Conservation (phyloP, 495 filamentous ascomycete species). For the Jackrogersella multiformis region DNA sequence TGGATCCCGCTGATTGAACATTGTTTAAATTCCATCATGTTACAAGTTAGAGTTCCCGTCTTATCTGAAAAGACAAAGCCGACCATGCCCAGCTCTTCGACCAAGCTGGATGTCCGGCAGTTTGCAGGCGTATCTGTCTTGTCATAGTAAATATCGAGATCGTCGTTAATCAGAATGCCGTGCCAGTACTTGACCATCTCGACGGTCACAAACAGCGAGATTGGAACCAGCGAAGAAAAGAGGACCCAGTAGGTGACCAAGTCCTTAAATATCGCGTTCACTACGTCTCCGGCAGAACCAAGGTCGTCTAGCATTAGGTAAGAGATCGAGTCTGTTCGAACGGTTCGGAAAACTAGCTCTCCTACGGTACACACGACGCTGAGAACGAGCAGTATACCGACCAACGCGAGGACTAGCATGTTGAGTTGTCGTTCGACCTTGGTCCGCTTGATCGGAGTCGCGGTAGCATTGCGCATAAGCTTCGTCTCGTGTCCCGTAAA, state of each 20-base stretch:
- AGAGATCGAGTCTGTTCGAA: constrained; percentile 63
- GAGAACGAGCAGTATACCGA: constrained; percentile 81
- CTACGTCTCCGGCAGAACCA: constrained; percentile 58
- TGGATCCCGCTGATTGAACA: constrained; percentile 92
- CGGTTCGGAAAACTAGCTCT: constrained; percentile 80
- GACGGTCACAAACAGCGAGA: constrained; percentile 96
- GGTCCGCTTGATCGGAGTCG: constrained; percentile 96
- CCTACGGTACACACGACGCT: constrained; percentile 91
- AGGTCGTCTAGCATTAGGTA: constrained; percentile 74
- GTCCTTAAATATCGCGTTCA: constrained; percentile 88
- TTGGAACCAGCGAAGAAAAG: constrained; percentile 97
- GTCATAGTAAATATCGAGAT: constrained; percentile 98
- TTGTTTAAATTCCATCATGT: constrained; percentile 99
- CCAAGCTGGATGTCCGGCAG: constrained; percentile 93
- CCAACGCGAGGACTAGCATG: constrained; percentile 87
- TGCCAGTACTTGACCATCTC: constrained; percentile 98
- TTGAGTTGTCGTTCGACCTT: constrained; percentile 95
- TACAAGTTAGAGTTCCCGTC: constrained; percentile 98
- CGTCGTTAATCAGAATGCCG: constrained; percentile 95
- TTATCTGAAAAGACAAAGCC: constrained; percentile 99
- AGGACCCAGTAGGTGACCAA: constrained; percentile 98
- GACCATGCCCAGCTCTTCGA: constrained; percentile 97
- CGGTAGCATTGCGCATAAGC: constrained; percentile 98
- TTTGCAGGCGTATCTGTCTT: constrained; percentile 94
- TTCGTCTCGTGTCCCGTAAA: constrained; percentile 99